Evolutionary conservation across 805 yeast genomes (phyloP), one percentile per base, ranked within the genome.

Genomic region (Yarrowia osloensis): DNA sequence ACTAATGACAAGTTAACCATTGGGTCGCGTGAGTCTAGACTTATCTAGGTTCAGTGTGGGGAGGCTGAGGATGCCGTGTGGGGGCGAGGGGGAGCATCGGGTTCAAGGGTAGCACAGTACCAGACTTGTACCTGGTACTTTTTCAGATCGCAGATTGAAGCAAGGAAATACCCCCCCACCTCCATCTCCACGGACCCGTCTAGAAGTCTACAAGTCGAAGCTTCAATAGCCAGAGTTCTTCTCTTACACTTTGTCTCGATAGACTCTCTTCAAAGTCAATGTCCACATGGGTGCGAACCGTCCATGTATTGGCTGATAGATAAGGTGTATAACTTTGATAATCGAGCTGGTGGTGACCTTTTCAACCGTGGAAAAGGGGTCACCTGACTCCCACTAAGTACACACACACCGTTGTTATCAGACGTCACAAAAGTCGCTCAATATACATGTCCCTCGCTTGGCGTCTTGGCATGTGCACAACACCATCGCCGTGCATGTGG

Each of bases 1-100:
- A 11, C 52, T 46, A 46, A 26, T 26, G 33, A 3, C 8, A 26
- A 46, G 33, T 19, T 46, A 26, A 11, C 33, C 52, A n/a, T 26
- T 28, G 26, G 55, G 55, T 50, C 55, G 55, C 39, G 55, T 50
- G 55, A 50, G 55, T 50, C 55, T 50, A 50, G 55, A 50, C 55
- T 50, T 19, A 50, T 50, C 55, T 17, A 17, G 15, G 55, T 50
- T 50, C 17, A 6, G 21, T 50, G 55, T 50, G 55, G 55, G 55
- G 55, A 47, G 52, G 26, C 35, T 33, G 35, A 33, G 13, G 8
- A 28, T 6, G 31, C 31, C 31, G 8, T 4, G 31, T 6, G 8
- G n/a, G n/a, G n/a, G n/a, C n/a, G n/a, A n/a, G n/a, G n/a, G n/a
- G n/a, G n/a, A n/a, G n/a, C n/a, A n/a, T n/a, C n/a, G n/a, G n/a